Conservation (phyloP, 2,329 filamentous ascomycete genomes). For the Pseudogymnoascus pannorum region DNA sequence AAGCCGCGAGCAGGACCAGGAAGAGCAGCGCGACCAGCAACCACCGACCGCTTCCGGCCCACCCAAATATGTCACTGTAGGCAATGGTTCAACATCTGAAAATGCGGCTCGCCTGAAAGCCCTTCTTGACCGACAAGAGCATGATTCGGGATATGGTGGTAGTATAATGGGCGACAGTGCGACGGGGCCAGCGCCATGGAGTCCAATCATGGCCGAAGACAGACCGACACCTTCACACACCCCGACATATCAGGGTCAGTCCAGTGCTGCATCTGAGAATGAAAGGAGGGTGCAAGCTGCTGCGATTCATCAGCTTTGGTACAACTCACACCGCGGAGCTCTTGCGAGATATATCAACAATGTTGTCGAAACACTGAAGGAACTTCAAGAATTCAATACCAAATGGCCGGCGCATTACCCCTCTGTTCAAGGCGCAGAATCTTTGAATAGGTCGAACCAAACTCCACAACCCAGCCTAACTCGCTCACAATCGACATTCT, state of each 20-base stretch:
- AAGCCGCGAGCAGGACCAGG: not conserved
- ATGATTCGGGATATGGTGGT: constrained; percentile 87
- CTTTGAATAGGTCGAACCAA: constrained; percentile 36
- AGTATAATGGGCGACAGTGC: constrained; percentile 62
- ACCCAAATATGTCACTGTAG: constrained; percentile 81
- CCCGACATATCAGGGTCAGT: constrained; percentile 21
- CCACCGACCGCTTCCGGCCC: constrained; percentile 16
- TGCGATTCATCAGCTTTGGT: constrained; percentile 87
- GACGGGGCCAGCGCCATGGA: constrained; percentile 35
- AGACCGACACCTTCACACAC: constrained; percentile 37
- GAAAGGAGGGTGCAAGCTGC: constrained; percentile 65
- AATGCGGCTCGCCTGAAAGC: constrained; percentile 74
- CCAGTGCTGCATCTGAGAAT: constrained; percentile 41
- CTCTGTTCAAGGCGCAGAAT: constrained; percentile 60
- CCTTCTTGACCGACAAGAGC: constrained; percentile 61
- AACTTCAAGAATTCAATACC: constrained; percentile 80
- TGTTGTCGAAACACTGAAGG: constrained; percentile 75
- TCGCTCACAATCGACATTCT: constrained; percentile 53
- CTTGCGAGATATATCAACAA: constrained; percentile 82
- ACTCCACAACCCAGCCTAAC: constrained; percentile 49
- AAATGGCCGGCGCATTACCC: constrained; percentile 95
- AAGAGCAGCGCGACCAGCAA: not conserved
- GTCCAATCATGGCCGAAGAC: constrained; percentile 41
- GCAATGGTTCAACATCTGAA: constrained; percentile 71
- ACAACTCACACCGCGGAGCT: constrained; percentile 83